Evolutionary conservation across 805 yeast genomes (phyloP), one percentile per base, ranked within the genome.

Genomic region (Starmerella floricola): DNA sequence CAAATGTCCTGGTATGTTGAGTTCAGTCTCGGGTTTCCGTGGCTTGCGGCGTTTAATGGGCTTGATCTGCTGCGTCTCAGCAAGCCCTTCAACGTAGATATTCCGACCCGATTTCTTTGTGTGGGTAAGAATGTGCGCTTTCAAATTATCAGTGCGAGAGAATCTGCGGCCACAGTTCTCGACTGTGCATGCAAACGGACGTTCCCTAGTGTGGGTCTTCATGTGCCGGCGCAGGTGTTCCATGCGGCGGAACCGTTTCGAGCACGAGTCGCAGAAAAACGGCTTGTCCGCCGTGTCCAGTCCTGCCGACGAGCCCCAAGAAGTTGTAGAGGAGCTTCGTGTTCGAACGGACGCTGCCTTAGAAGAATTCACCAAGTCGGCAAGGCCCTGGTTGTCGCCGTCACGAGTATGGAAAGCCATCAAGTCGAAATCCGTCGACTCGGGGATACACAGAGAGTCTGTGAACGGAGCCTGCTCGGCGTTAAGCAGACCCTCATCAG

Each of bases 51-150:
- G 47, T 44, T 43, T 48, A 23, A 40, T 33, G 16, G 49, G 44
- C 44, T 46, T 46, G n/a, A 42, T 39, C 21, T 41, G 38, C 36
- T 37, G 43, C n/a, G 31, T 24, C 32, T 47, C 51, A 8, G 51
- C 55, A 2, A 65, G 55, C 19, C 65, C 66, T 48, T 62, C 65
- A 32, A 65, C 62, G 46, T 52, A 65, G 31, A 54, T 53, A 51
- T 65, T 65, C 31, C 69, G 59, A 21, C 69, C 69, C n/a, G 62
- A 61, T 21, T 54, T 57, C 55, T 60, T 63, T 48, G 61, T 58
- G 50, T 84, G 94, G 16, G 87, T 80, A 53, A 83, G 65, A 44
- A 68, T 55, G 58, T 86, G 96, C 13, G 91, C 84, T 40, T 77
- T 70, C 40, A 86, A 66, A 62, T 86, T 93, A 50, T 86, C 87